Percentiles rank a stretch among this genome's conserved stretches.
Evolutionary conservation across 2,329 filamentous ascomycete species (phyloP).

Genomic region (Teratosphaeria pseudoeucalypti): DNA sequence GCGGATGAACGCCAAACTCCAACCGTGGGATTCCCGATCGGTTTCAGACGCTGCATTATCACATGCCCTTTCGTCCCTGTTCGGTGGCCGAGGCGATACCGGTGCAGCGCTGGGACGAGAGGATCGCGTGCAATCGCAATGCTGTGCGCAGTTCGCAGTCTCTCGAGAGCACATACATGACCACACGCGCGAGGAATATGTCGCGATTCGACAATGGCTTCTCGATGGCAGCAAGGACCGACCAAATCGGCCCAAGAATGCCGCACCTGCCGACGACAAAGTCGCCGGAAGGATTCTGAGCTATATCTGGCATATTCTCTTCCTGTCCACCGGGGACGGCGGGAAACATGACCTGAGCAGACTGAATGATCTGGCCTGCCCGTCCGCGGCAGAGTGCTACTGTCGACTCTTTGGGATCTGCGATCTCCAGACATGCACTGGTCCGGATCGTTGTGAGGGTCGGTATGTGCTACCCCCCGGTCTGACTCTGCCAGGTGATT

Average conservation of each 20-base stretch:
- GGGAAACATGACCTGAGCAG: conserved; percentile 3
- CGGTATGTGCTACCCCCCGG: conserved; percentile 31
- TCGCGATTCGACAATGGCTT: conserved; percentile 44
- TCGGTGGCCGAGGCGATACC: conserved; percentile 1
- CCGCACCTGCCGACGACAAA: conserved; percentile 31
- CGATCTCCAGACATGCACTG: conserved; percentile 16
- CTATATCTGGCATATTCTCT: conserved; percentile 42
- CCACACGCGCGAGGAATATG: conserved; percentile 41
- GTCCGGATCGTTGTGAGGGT: conserved; percentile 26
- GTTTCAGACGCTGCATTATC: conserved; percentile 18
- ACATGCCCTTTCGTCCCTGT: conserved; percentile 9
- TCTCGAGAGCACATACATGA: conserved; percentile 38
- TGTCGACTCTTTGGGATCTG: conserved; percentile 36
- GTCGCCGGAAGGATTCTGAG: conserved; percentile 35
- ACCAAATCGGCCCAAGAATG: neutral
- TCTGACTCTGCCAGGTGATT: conserved; percentile 25
- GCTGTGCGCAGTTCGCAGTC: conserved; percentile 49
- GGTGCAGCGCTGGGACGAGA: conserved; percentile 27
- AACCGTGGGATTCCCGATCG: conserved; percentile 31
- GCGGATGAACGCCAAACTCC: conserved; percentile 26
- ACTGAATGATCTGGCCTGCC: conserved; percentile 31
- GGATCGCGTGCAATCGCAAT: conserved; percentile 23
- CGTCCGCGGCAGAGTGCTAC: conserved; percentile 33
- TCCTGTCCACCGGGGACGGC: conserved; percentile 21
- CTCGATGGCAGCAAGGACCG: conserved; percentile 26